These are phyloP conservation scores for Claviceps sp. DNA, from an alignment of 2,329 filamentous ascomycete genomes.

Conservation along the genomic window DNA sequence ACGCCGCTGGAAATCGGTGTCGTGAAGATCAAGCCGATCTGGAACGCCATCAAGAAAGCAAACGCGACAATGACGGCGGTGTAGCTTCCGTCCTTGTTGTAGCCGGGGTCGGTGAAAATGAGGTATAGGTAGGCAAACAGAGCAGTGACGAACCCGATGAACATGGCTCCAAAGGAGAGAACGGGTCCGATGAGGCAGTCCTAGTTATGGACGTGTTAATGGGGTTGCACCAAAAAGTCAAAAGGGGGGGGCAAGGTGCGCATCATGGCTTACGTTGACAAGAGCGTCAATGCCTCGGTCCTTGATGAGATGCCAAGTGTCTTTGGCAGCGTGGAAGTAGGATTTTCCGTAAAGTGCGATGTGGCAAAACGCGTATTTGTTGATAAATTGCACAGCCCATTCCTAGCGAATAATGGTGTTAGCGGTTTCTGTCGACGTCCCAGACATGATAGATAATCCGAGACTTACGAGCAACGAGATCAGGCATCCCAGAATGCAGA, in stretches of 20 bases:
- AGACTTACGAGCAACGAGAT: conserved; percentile 45
- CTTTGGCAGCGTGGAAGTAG: conserved; percentile 77
- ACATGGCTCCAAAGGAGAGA: conserved; percentile 63
- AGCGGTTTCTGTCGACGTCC: background rate
- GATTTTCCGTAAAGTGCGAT: conserved; percentile 86
- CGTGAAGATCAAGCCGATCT: conserved; percentile 81
- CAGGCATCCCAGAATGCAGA: conserved; percentile 65
- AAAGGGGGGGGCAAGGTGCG: no score
- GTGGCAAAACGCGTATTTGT: conserved; percentile 84
- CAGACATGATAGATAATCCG: background rate
- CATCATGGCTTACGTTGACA: conserved; percentile 42
- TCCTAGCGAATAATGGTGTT: conserved; percentile 25
- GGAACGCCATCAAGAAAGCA: conserved; percentile 77
- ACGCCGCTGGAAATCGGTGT: conserved; percentile 80
- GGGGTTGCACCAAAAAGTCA: background rate
- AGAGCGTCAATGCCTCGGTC: conserved; percentile 83
- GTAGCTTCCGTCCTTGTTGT: conserved; percentile 55
- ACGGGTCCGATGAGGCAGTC: conserved; percentile 71
- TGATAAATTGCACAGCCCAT: conserved; percentile 80
- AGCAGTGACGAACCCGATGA: conserved; percentile 71
- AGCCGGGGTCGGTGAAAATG: conserved; percentile 63
- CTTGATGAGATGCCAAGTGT: conserved; percentile 85
- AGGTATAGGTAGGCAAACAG: conserved; percentile 81
- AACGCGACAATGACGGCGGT: conserved; percentile 73
- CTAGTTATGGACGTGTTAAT: conserved; percentile 14